Percentiles rank a stretch among this genome's conserved stretches.
These are phyloP conservation scores for Lizonia empirigonia DNA, from an alignment of 2,329 filamentous ascomycete genomes.

Conservation along the genomic window DNA sequence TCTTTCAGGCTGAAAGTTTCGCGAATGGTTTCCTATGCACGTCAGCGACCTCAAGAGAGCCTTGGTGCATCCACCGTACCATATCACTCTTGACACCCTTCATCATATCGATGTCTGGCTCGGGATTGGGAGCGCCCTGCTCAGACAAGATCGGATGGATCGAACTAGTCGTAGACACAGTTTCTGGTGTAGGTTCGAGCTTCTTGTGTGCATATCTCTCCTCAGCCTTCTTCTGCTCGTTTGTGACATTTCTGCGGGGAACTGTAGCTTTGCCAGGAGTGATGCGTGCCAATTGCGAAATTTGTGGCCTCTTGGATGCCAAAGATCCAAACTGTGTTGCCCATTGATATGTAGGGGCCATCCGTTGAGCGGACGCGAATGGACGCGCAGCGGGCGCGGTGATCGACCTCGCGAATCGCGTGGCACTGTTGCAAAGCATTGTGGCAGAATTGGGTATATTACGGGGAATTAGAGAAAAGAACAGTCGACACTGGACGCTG, in stretches of 20 bases:
- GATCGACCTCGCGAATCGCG: constrained; percentile 49
- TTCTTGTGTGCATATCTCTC: constrained; percentile 59
- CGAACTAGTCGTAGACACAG: constrained; percentile 64
- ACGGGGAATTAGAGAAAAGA: neutral
- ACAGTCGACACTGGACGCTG: neutral
- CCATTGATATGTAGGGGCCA: constrained; percentile 41
- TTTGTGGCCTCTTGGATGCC: constrained; percentile 43
- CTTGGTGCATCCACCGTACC: constrained; percentile 25
- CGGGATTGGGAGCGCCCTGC: constrained; percentile 41
- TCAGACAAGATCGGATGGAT: constrained; percentile 51
- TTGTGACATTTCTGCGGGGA: constrained; percentile 51
- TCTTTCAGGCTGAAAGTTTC: constrained; percentile 55
- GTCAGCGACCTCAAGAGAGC: constrained; percentile 7
- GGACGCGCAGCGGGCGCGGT: constrained; percentile 38
- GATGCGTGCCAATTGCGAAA: constrained; percentile 33
- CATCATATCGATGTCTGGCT: constrained; percentile 53
- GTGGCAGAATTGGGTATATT: constrained; percentile 8
- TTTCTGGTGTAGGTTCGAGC: constrained; percentile 64
- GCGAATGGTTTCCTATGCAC: constrained; percentile 51
- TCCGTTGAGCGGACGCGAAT: constrained; percentile 30
- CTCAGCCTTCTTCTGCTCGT: constrained; percentile 63
- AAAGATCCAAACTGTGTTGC: constrained; percentile 52
- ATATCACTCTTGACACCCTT: constrained; percentile 50
- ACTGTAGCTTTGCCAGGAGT: constrained; percentile 43
- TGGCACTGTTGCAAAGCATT: constrained; percentile 54